These are phyloP conservation scores for Debaryomyces tyrocola DNA, from an alignment of 805 yeast genomes.

Conservation along the genomic window DNA sequence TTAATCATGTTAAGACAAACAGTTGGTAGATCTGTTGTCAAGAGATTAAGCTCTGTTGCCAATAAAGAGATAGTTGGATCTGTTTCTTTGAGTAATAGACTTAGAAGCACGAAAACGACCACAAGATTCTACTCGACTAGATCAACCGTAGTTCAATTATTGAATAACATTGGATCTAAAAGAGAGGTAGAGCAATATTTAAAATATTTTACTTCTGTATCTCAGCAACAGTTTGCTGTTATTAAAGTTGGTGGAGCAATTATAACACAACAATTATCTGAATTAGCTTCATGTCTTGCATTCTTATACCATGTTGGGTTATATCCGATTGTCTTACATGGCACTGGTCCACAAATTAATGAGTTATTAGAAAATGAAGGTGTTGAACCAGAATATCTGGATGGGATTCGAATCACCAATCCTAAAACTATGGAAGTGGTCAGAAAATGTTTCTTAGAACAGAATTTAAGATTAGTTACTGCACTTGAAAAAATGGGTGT, in stretches of 20 bases:
- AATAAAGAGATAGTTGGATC: neutral
- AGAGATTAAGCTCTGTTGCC: constrained; percentile 1
- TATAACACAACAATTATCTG: constrained; percentile 90
- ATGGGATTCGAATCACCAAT: constrained; percentile 96
- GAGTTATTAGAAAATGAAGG: constrained; percentile 91
- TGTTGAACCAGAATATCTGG: constrained; percentile 92
- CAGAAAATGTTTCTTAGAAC: constrained; percentile 91
- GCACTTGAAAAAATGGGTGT: constrained; percentile 97
- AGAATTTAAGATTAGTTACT: constrained; percentile 89
- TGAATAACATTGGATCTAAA: constrained; percentile 95
- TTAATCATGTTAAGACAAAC: constrained; percentile 20
- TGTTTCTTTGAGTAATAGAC: neutral
- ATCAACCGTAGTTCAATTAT: constrained; percentile 91
- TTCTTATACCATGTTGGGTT: constrained; percentile 96
- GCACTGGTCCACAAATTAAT: constrained; percentile 98
- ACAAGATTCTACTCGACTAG: constrained; percentile 60
- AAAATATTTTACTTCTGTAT: constrained; percentile 93
- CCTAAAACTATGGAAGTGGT: constrained; percentile 94
- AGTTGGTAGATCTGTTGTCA: constrained; percentile 7
- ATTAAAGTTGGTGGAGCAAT: constrained; percentile 99
- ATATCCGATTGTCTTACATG: constrained; percentile 95
- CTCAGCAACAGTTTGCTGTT: constrained; percentile 96
- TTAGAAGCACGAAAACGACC: neutral
- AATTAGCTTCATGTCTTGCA: constrained; percentile 92
- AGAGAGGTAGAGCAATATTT: constrained; percentile 97